Evolutionary conservation across 2,329 filamentous ascomycete genomes (phyloP), one percentile per base, ranked within the genome.

Genomic region (Calonectria montana): DNA sequence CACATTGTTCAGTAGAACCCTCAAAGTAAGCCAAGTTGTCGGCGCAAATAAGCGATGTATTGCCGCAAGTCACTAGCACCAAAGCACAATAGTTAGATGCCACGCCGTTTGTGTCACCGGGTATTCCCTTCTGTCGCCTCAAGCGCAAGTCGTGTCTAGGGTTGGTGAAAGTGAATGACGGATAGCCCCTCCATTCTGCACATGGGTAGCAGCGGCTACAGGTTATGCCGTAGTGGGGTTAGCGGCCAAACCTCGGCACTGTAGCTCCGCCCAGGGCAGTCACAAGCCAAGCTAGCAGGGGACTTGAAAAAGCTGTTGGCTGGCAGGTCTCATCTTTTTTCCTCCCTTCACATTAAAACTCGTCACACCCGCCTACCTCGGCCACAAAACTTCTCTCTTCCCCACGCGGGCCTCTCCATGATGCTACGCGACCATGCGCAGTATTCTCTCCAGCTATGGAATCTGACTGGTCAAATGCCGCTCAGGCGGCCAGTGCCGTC

Each of bases 381-480:
- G 47, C 65, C 41, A 59, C 55, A 55, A 53, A 41, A 55, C 61
- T 45, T 72, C 72, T 65, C 69, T 69, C 70, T 50, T 64, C 65
- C 70, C 72, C 57, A 72, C 69, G 72, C 70, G 76, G 74, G 72
- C 71, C 73, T 71, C 65, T 79, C 68, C 82, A 85, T 79, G 73
- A 85, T 85, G 83, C 83, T 82, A 79, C 78, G 77, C 78, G 72
- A 77, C 63, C 73, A 75, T 78, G 76, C 75, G 76, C 72, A 78
- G 74, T 76, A 80, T 68, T 74, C 80, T 73, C 74, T 77, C 74
- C 80, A 80, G 80, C 76, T 82, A 85, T 85, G 84, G 83, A 83
- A 80, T 84, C 83, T 79, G 83, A 83, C 76, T 65, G 83, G 78
- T 83, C 83, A 79, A 83, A 78, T 78, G 83, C 80, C 77, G 78